A percentile compares a stretch with the other conserved stretches of the same genome.
Conservation (phyloP, 176 grass and related monocot species). For the sorghum (Sorghum bicolor) region Sorghum_bicolor_NCBIv3 NC_012870.2:8942501-8943000, state of each 20-base stretch:
- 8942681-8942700: slow-evolving; percentile 94
- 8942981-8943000: slow-evolving; percentile 74
- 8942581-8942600: slow-evolving; percentile 80
- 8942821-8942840: slow-evolving; percentile 23
- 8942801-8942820: background rate
- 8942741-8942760: slow-evolving; percentile 99
- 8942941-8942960: slow-evolving; percentile 97
- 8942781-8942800: background rate
- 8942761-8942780: slow-evolving; percentile 8
- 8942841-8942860: slow-evolving; percentile 59
- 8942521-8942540: slow-evolving; percentile 96
- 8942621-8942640: slow-evolving; percentile 85
- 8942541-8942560: slow-evolving; percentile 83
- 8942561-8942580: slow-evolving; percentile 90
- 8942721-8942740: slow-evolving; percentile 88
- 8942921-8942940: slow-evolving; percentile 92
- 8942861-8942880: slow-evolving; percentile 72
- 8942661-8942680: slow-evolving; percentile 83
- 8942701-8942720: slow-evolving; percentile 89
- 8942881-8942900: slow-evolving; percentile 93
- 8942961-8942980: slow-evolving; percentile 75
- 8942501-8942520: slow-evolving; percentile 69
- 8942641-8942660: slow-evolving; percentile 81
- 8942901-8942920: slow-evolving; percentile 61
- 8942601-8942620: slow-evolving; percentile 86